Percentiles rank a stretch among this genome's conserved stretches.
Conservation (phyloP, 768 basidiomycete species). For the Suillus cothurnatus region DNA sequence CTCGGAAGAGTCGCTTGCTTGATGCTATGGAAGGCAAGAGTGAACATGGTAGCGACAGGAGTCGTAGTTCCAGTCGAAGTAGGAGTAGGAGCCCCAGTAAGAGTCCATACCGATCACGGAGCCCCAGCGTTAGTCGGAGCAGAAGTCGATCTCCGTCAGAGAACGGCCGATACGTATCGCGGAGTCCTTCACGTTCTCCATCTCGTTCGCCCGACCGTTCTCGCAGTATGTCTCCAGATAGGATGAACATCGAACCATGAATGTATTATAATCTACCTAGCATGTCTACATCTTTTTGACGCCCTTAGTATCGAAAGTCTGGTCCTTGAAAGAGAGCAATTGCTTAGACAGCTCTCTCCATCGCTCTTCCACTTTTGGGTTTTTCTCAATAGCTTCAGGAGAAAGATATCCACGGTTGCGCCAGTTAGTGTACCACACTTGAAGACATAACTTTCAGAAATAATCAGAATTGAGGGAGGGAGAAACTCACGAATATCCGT, state of each 20-base stretch:
- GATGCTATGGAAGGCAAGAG: constrained; percentile 82
- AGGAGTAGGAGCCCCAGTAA: constrained; percentile 30
- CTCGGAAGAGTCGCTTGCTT: constrained; percentile 83
- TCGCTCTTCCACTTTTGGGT: constrained; percentile 69
- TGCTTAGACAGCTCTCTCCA: constrained; percentile 68
- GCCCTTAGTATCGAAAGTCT: constrained; percentile 33
- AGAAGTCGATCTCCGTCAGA: constrained; percentile 42
- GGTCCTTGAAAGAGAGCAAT: constrained; percentile 52
- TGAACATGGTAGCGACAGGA: constrained; percentile 49
- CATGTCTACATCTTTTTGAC: constrained; percentile 23
- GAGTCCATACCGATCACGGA: constrained; percentile 28
- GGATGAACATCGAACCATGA: constrained; percentile 45
- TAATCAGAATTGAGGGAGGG: background rate
- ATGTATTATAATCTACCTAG: constrained; percentile 18
- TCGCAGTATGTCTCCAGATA: constrained; percentile 58
- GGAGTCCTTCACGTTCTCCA: constrained; percentile 58
- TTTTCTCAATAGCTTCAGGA: constrained; percentile 52
- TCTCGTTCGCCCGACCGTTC: constrained; percentile 49
- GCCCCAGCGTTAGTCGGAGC: constrained; percentile 19
- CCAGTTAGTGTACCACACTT: constrained; percentile 80
- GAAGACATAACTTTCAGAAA: constrained; percentile 2
- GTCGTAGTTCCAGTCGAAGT: constrained; percentile 36
- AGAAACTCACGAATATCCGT: constrained; percentile 73
- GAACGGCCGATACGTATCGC: constrained; percentile 63
- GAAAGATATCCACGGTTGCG: constrained; percentile 78